These are phyloP conservation scores for Cordia subcordata DNA, from an alignment of 257 asterid genomes.

Conservation along the genomic window DNA sequence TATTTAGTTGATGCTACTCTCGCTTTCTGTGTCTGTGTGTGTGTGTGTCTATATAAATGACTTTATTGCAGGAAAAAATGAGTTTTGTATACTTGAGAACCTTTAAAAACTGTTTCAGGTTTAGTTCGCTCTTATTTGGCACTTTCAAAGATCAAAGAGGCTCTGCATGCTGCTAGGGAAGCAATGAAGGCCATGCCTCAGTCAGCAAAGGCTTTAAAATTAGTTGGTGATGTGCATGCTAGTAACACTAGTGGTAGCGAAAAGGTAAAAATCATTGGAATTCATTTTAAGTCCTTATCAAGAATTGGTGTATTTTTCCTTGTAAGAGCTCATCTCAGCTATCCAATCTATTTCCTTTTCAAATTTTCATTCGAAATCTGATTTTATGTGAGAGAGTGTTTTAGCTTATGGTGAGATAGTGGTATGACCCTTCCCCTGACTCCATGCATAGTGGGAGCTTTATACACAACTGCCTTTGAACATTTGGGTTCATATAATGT, in stretches of 20 bases:
- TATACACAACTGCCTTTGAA: too few relatives aligned
- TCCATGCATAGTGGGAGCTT: too few relatives aligned
- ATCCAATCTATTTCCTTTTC: too few relatives aligned
- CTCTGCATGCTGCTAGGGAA: conserved; percentile 88
- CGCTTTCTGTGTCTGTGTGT: not conserved
- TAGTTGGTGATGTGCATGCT: conserved; percentile 99
- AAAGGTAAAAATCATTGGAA: conserved; percentile 39
- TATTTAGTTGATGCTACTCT: conserved; percentile 1
- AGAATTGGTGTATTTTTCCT: not conserved
- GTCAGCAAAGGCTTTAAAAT: conserved; percentile 89
- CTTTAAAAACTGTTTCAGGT: conserved; percentile 44
- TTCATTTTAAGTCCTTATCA: not conserved
- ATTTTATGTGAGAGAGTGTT: too few relatives aligned
- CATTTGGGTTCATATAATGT: not conserved
- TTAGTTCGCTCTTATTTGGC: conserved; percentile 85
- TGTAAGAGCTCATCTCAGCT: not conserved
- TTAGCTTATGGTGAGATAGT: too few relatives aligned
- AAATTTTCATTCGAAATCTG: too few relatives aligned
- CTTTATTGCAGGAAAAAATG: conserved; percentile 5
- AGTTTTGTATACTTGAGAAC: conserved; percentile 2
- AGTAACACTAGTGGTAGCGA: conserved; percentile 85
- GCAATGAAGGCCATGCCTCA: conserved; percentile 99
- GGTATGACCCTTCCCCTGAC: too few relatives aligned
- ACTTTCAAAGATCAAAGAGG: conserved; percentile 85
- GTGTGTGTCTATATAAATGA: not conserved